These are phyloP conservation scores for Musa acuminata DNA, from an alignment of 176 grass and related monocot genomes.

Conservation along the genomic window DNA sequence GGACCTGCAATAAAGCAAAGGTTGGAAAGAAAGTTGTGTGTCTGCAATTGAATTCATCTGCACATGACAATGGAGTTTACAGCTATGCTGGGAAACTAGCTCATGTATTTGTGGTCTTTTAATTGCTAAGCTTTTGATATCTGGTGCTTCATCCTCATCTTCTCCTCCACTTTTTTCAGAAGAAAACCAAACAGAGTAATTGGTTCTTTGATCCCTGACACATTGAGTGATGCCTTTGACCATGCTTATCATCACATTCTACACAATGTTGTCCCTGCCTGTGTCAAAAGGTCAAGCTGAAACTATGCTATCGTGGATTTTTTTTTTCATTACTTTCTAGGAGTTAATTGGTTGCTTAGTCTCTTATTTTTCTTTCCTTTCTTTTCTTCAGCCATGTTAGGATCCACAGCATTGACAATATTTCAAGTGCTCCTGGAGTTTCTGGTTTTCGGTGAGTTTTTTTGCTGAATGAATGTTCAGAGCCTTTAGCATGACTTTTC, in stretches of 20 bases:
- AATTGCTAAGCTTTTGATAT: not conserved
- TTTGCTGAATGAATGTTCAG: not conserved
- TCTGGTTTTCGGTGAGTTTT: conserved; percentile 52
- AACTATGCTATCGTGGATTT: not conserved
- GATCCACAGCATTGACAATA: conserved; percentile 42
- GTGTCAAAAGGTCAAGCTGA: conserved; percentile 60
- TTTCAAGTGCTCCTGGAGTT: conserved; percentile 48
- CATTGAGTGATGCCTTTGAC: conserved; percentile 70
- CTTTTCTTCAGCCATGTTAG: conserved; percentile 41
- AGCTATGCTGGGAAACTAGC: not conserved
- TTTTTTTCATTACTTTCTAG: not conserved
- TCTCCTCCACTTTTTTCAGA: conserved; percentile 35
- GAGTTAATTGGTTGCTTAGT: not conserved
- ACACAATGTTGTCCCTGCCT: conserved; percentile 52
- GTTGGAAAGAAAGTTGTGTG: conserved; percentile 21
- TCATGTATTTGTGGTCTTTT: not conserved
- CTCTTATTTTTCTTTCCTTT: conserved; percentile 5
- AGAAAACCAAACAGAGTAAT: conserved; percentile 51
- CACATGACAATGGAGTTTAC: not conserved
- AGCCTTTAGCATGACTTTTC: not conserved
- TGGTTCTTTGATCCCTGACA: conserved; percentile 71
- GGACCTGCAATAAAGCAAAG: conserved; percentile 62
- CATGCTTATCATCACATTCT: conserved; percentile 91
- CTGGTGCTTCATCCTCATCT: conserved; percentile 6
- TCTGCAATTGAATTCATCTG: not conserved